phyloP scores from a whole-genome alignment of 305 asterid species.

The Rubia peregrina region DNA sequence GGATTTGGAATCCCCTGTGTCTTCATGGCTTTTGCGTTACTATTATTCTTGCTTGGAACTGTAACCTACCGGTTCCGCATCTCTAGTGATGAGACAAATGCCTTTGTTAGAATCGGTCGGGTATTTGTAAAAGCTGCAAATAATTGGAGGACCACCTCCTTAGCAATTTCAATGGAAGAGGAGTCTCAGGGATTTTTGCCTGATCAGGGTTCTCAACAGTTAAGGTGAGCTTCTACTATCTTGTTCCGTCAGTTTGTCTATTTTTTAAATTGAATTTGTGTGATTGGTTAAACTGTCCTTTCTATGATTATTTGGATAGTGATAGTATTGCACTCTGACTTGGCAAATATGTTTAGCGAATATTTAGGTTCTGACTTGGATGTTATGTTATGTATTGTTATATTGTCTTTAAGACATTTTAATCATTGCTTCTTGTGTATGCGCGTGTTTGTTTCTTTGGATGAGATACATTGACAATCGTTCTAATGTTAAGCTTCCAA shows the following conservation, averaged over 20 bases:
- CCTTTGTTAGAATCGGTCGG: constrained; percentile 21
- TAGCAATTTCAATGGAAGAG: constrained; percentile 8
- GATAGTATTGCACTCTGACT: background rate
- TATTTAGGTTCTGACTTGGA: background rate
- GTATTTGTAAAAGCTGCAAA: constrained; percentile 17
- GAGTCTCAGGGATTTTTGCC: constrained; percentile 10
- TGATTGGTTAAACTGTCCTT: background rate
- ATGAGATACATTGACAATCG: background rate
- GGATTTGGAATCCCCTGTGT: constrained; percentile 54
- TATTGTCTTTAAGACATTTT: background rate
- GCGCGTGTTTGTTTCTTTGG: background rate
- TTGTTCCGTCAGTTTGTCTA: background rate
- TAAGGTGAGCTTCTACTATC: constrained; percentile 4
- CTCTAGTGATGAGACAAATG: constrained; percentile 14
- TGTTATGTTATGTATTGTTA: background rate
- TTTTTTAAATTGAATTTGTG: background rate
- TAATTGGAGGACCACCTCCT: constrained; percentile 18
- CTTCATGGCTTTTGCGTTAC: constrained; percentile 5
- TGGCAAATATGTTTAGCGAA: background rate
- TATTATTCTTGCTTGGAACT: constrained; percentile 26
- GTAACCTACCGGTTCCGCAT: constrained; percentile 21
- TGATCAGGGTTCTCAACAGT: constrained; percentile 8
- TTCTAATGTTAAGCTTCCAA: background rate
- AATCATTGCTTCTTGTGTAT: background rate
- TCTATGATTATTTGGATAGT: background rate